phyloP scores from a whole-genome alignment of 371 early-diverging fungal species.

The Umbelopsis sp. region DNA sequence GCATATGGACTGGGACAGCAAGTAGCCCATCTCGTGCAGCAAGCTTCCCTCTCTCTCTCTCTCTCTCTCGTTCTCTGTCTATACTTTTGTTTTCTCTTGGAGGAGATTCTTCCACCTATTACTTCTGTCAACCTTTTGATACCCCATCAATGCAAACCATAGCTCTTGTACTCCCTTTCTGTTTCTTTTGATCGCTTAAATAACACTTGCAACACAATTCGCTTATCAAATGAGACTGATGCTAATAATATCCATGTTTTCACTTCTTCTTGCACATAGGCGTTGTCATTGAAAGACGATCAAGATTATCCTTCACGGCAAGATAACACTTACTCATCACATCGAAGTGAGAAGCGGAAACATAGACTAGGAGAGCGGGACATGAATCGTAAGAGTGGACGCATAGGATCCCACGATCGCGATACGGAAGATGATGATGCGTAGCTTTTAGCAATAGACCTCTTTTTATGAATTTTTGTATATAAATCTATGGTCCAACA shows the following conservation, averaged over 20 bases:
- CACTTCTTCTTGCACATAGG: not conserved
- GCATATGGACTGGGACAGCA: conserved; percentile 18
- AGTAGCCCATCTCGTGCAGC: not conserved
- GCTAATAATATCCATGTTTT: not conserved
- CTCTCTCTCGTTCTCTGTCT: not conserved
- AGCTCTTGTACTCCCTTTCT: not conserved
- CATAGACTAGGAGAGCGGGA: not conserved
- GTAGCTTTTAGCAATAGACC: not conserved
- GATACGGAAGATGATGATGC: not conserved
- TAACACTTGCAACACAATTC: not conserved
- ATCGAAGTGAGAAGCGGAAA: not conserved
- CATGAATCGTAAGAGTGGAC: not conserved
- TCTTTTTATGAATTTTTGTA: not conserved
- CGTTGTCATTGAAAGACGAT: not conserved
- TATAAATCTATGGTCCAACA: too few relatives aligned
- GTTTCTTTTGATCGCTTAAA: not conserved
- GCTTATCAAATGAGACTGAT: not conserved
- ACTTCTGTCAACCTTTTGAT: not conserved
- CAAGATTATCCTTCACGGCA: not conserved
- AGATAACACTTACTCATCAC: not conserved
- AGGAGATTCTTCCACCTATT: not conserved
- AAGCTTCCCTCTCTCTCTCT: not conserved
- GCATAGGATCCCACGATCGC: not conserved
- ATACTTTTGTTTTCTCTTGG: not conserved
- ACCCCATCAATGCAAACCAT: not conserved